phyloP scores from a whole-genome alignment of 2,329 filamentous ascomycete species.

The Alternaria ventricosa region DNA sequence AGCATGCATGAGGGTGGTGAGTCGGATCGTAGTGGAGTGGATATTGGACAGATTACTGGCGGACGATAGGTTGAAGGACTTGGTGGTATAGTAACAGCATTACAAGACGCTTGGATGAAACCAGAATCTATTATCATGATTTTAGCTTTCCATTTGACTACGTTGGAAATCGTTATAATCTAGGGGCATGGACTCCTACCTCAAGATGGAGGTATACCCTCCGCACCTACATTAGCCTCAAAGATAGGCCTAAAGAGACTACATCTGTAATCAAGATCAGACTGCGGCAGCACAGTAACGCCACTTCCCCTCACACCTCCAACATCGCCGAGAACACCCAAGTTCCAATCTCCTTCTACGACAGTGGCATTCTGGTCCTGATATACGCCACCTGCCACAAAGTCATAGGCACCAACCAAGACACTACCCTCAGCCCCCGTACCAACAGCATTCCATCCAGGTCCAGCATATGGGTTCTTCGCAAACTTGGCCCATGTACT shows the following conservation, averaged over 20 bases:
- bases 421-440: constrained; percentile 20
- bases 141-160: background rate
- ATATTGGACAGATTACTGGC: constrained; percentile 1
- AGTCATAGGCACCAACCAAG: constrained; percentile 19
- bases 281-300: constrained; percentile 25
- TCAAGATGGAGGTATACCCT: constrained; percentile 15
- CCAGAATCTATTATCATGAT: accelerated
- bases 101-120: background rate
- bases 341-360: constrained; percentile 18
- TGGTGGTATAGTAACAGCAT: background rate
- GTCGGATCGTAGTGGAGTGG: constrained; percentile 6
- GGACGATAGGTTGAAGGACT: background rate
- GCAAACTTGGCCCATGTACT: constrained; percentile 37
- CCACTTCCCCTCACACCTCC: constrained; percentile 22
- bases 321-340: constrained; percentile 27
- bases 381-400: constrained; percentile 11
- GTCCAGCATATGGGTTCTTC: constrained; percentile 32
- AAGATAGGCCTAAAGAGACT: constrained; percentile 21
- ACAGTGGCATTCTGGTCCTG: constrained; percentile 2
- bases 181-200: background rate
- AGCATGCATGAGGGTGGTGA: constrained; percentile 15
- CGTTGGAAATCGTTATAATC: background rate
- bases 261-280: constrained; percentile 21
- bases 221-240: constrained; percentile 19
- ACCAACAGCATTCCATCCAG: constrained; percentile 33